Evolutionary conservation across 73 alveolate genomes (phyloP).

Genomic region (Urostyla sp.): DNA sequence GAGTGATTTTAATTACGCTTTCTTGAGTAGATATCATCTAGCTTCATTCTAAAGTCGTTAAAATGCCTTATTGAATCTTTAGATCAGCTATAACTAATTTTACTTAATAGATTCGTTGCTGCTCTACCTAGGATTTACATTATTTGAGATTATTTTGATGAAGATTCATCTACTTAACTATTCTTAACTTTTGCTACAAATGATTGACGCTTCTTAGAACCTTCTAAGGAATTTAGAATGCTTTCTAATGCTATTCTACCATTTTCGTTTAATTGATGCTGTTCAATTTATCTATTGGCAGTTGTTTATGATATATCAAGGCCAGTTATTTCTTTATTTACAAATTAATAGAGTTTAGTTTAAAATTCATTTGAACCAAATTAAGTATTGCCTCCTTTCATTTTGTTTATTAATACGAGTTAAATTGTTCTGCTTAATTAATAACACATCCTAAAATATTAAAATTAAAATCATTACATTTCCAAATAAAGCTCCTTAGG

Average conservation of each 20-base stretch:
- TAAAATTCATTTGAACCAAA: background rate
- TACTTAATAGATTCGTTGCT: too few relatives aligned
- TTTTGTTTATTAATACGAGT: background rate
- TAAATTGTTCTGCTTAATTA: conserved; percentile 15
- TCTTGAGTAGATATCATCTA: too few relatives aligned
- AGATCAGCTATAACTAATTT: too few relatives aligned
- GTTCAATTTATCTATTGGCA: conserved; percentile 7
- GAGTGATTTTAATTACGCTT: too few relatives aligned
- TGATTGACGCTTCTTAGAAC: too few relatives aligned
- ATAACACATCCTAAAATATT: background rate
- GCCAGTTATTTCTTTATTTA: conserved; percentile 19
- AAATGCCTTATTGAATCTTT: too few relatives aligned
- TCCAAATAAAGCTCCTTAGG: conserved; percentile 26
- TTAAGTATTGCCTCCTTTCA: background rate
- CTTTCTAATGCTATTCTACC: conserved; percentile 2
- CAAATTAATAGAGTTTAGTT: background rate
- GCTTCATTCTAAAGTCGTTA: too few relatives aligned
- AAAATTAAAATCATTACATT: conserved; percentile 2
- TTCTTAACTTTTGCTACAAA: too few relatives aligned
- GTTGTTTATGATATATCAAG: conserved; percentile 30
- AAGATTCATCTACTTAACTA: too few relatives aligned
- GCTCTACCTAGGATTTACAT: too few relatives aligned
- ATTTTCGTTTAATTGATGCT: background rate
- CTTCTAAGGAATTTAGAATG: too few relatives aligned
- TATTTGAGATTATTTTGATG: too few relatives aligned